Evolutionary conservation across 352 stramenopile species (phyloP), one percentile per base, ranked within the genome.

Genomic region (Thalassiosira allenii): DNA sequence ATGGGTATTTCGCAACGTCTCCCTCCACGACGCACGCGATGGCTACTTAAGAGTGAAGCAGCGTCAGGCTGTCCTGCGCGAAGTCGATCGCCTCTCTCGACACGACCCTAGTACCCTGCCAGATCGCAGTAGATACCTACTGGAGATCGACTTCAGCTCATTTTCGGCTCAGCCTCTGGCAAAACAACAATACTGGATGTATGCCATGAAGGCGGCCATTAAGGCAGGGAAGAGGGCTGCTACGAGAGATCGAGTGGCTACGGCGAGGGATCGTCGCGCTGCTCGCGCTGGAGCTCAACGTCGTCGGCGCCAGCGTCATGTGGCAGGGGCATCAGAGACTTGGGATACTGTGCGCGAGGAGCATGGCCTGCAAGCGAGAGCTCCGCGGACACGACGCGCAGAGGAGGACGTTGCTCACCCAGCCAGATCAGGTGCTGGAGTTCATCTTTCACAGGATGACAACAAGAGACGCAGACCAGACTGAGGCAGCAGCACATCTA

Each of bases 1-100:
- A 56, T 77, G 68, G 68, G 29, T 69, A 0, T 70, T 41, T 33
- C 30, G 68, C 0, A 77, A 69, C 32, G 6, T 58, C 0, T 56
- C 56, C 1, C 68, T 77, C 0, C 58, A 78, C 23, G 2, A 78
- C 5, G 17, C 11, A 1, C 6, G 12, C 29, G 6, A 11, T 3
- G 69, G 69, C 0, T 70, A 64, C 22, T 27, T 70, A 1, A 12
- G n/a, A 17, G 6, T 43, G 30, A 37, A 62, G 22, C 29, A 29
- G 11, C 6, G 30, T 1, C 27, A 33, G 12, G 23, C 6, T n/a
- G 20, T 64, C 1, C 27, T 51, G 5, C 6, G 0, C 4, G 40
- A 76, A 9, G 29, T 76, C 1, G 33, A 44, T 11, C n/a, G n/a
- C 8, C 54, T 63, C 5, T 2, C 32, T 1, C 0, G 62, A 0